Base-by-base conservation (phyloP, 441 rosid genomes). In the Arabidopsis lyrata region DNA sequence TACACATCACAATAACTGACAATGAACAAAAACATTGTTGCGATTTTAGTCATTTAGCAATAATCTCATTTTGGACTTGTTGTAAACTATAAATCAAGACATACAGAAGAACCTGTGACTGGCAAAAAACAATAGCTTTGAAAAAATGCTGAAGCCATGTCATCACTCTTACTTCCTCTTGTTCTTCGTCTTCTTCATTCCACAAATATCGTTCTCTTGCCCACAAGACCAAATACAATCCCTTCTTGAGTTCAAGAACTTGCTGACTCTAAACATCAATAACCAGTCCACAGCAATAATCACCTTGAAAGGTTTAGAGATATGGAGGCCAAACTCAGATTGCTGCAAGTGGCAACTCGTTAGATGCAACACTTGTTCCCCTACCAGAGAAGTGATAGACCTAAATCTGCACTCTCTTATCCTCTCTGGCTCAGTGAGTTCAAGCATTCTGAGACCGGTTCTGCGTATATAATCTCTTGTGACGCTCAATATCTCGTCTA, bases 291-390 rank as follows among this genome's bases (percentile, higher is more conserved):
- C 54, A 4, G 8, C 53, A 53, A 24, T 38, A 3, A 22, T 8
- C 34, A n/a, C 35, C 34, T 67, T 69, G 42, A 62, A 52, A 47
- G 61, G 45, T 39, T 58, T 79, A 24, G 47, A 65, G 41, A 60
- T 68, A 31, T 78, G 78, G 82, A 72, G 20, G 64, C 76, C 74
- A 29, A 73, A 63, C 70, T 75, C 80, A 12, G 78, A 76, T 59
- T 81, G 82, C 53, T 73, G 78, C 70, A 41, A 15, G 13, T 78
- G 78, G 84, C 11, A 66, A 0, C 63, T 35, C 18, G 79, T 81
- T n/a, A 42, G 38, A 27, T 76, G 84, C 66, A 34, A 44, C 73
- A 22, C 71, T 49, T 56, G 20, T 8, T 73, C 76, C 11, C 56
- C 63, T 57, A 15, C 32, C 2, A 56, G 55, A 22, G 57, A 64